Percentiles rank a stretch among this genome's conserved stretches.
These are phyloP conservation scores for Stephania cephalantha DNA, from an alignment of 164 flowering plant genomes.

Conservation along the genomic window DNA sequence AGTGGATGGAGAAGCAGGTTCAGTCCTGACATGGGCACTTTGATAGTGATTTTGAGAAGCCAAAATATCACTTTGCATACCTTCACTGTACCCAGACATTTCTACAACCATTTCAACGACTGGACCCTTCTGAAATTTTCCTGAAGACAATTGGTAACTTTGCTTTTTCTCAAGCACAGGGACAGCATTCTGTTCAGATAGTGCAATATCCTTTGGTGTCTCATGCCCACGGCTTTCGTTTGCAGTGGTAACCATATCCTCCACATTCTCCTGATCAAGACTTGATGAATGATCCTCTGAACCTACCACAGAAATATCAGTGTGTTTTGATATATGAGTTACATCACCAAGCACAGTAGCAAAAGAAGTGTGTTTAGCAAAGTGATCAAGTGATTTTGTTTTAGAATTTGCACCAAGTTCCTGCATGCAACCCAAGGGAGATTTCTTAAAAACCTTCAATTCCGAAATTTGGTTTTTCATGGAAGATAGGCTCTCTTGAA, in stretches of 20 bases:
- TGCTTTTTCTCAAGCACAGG: constrained; percentile 10
- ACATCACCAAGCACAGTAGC: constrained; percentile 12
- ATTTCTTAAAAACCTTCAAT: constrained; percentile 24
- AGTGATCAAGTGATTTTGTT: constrained; percentile 19
- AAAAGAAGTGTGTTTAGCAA: constrained; percentile 16
- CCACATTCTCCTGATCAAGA: constrained; percentile 14
- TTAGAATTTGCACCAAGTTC: constrained; percentile 28
- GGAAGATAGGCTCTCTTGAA: constrained; percentile 22
- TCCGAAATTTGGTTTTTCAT: constrained; percentile 38
- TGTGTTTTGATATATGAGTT: constrained; percentile 11
- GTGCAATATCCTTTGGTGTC: constrained; percentile 12
- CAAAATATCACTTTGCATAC: constrained; percentile 8
- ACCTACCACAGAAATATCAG: constrained; percentile 22
- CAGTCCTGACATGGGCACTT: constrained; percentile 11
- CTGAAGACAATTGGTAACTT: constrained; percentile 5
- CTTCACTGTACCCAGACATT: constrained; percentile 15
- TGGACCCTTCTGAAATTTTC: constrained; percentile 5
- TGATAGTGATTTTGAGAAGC: constrained; percentile 11
- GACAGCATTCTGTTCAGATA: constrained; percentile 12
- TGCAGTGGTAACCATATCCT: constrained; percentile 9
- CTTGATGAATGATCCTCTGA: constrained; percentile 23
- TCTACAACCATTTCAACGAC: not conserved
- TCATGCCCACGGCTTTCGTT: constrained; percentile 9
- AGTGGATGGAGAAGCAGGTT: constrained; percentile 21
- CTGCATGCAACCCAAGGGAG: constrained; percentile 23